Conservation (phyloP, 768 basidiomycete genomes). For the Strobilomyces confusus region DNA sequence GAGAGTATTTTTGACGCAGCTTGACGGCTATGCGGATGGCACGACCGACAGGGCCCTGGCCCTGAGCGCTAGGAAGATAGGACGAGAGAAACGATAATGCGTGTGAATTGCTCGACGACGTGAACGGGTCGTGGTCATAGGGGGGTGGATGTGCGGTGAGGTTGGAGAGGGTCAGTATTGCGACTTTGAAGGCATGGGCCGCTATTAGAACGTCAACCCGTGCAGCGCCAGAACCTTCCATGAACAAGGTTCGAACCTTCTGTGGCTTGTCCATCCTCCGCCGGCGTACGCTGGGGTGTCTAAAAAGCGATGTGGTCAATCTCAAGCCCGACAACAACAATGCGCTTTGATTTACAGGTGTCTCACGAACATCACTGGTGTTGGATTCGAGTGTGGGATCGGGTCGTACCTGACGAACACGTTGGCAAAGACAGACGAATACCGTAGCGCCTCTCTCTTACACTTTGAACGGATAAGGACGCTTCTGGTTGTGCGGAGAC, state of each 20-base stretch:
- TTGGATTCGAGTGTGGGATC: constrained; percentile 6
- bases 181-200: constrained; percentile 71
- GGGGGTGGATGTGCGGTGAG: constrained; percentile 58
- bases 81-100: constrained; percentile 54
- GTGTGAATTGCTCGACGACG: constrained; percentile 36
- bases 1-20: constrained; percentile 56
- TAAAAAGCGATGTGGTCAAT: constrained; percentile 4
- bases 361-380: constrained; percentile 7
- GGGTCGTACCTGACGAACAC: constrained; percentile 12
- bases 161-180: constrained; percentile 60
- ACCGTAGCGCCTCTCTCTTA: constrained; percentile 1
- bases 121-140: constrained; percentile 49
- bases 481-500: constrained; percentile 38
- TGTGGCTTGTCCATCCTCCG: constrained; percentile 40
- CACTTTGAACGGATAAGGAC: constrained; percentile 14
- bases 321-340: not conserved
- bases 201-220: constrained; percentile 38
- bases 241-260: constrained; percentile 41
- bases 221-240: not conserved
- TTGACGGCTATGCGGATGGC: constrained; percentile 63
- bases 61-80: constrained; percentile 68
- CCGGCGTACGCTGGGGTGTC: constrained; percentile 9
- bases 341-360: constrained; percentile 8
- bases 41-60: constrained; percentile 72
- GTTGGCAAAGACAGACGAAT: not conserved